Evolutionary conservation across 176 grass and related monocot species (phyloP).

Genomic region (Eragrostis nindensis): DNA sequence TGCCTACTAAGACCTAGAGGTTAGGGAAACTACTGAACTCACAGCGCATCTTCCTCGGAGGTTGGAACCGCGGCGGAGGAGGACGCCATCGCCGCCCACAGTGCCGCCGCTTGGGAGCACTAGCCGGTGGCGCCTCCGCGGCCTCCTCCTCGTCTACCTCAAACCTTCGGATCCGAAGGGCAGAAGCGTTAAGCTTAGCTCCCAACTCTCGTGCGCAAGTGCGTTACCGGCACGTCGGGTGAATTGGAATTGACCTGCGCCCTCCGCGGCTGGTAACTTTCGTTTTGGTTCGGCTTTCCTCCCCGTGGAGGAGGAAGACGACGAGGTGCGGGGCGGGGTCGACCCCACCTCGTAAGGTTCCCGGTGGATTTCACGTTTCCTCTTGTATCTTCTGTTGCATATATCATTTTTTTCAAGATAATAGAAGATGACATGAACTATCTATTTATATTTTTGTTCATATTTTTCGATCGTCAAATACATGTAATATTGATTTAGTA

Average conservation of each 20-base stretch:
- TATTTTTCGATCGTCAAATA: too few species aligned
- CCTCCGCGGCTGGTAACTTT: slow-evolving; percentile 9
- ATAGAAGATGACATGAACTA: neutral
- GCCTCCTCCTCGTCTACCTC: slow-evolving; percentile 14
- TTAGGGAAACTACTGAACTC: slow-evolving; percentile 25
- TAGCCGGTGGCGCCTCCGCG: neutral
- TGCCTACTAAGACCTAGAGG: neutral
- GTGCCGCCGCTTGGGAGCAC: neutral
- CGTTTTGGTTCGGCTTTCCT: neutral
- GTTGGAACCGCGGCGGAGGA: slow-evolving; percentile 39
- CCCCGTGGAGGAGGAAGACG: slow-evolving; percentile 23
- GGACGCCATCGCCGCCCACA: slow-evolving; percentile 39
- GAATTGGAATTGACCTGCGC: slow-evolving; percentile 22
- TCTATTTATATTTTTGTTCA: too few species aligned
- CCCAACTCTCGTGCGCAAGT: neutral
- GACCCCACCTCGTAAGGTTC: too few species aligned
- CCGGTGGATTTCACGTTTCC: too few species aligned
- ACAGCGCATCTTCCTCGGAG: slow-evolving; percentile 80
- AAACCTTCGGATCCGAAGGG: slow-evolving; percentile 35
- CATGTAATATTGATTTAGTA: too few species aligned
- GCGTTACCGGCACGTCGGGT: slow-evolving; percentile 15
- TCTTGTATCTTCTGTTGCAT: too few species aligned
- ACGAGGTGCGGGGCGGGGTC: neutral
- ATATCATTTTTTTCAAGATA: too few species aligned
- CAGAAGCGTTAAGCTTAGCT: slow-evolving; percentile 10